These are phyloP conservation scores for Daedaleopsis nitida DNA, from an alignment of 768 basidiomycete genomes.

Conservation along the genomic window DNA sequence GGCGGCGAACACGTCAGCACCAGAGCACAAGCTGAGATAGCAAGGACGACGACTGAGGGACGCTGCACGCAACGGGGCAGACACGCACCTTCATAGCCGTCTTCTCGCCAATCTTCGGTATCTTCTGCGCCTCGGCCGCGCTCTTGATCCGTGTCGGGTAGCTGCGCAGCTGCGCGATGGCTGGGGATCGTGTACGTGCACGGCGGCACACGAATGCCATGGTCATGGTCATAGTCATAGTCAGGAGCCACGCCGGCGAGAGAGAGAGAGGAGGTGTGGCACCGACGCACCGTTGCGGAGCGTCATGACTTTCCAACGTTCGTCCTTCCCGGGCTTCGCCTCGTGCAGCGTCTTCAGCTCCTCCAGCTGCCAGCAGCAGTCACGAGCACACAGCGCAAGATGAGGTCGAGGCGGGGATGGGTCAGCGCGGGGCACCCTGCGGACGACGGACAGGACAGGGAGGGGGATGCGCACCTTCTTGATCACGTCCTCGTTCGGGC, in stretches of 20 bases:
- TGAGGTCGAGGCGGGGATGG: neutral
- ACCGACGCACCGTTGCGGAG: slow-evolving; percentile 63
- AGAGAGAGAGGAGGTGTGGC: neutral
- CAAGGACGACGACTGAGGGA: neutral
- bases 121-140: slow-evolving; percentile 56
- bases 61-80: neutral
- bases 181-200: slow-evolving; percentile 36
- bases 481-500: slow-evolving; percentile 72
- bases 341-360: slow-evolving; percentile 69
- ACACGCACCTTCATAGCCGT: slow-evolving; percentile 70
- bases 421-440: too few relatives aligned
- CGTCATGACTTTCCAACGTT: slow-evolving; percentile 66
- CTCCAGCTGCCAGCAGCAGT: slow-evolving; percentile 49
- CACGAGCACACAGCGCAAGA: too few relatives aligned
- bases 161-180: slow-evolving; percentile 56
- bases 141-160: slow-evolving; percentile 61
- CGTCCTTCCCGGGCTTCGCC: slow-evolving; percentile 57
- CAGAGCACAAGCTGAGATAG: too few relatives aligned
- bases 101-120: slow-evolving; percentile 70
- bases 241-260: neutral
- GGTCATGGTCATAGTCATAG: neutral
- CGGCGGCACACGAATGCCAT: neutral
- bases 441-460: neutral
- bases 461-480: slow-evolving; percentile 53
- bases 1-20: neutral